Evolutionary conservation across 2,329 filamentous ascomycete species (phyloP), one percentile per base, ranked within the genome.

Genomic region (Neocatenulostroma microsporum): DNA sequence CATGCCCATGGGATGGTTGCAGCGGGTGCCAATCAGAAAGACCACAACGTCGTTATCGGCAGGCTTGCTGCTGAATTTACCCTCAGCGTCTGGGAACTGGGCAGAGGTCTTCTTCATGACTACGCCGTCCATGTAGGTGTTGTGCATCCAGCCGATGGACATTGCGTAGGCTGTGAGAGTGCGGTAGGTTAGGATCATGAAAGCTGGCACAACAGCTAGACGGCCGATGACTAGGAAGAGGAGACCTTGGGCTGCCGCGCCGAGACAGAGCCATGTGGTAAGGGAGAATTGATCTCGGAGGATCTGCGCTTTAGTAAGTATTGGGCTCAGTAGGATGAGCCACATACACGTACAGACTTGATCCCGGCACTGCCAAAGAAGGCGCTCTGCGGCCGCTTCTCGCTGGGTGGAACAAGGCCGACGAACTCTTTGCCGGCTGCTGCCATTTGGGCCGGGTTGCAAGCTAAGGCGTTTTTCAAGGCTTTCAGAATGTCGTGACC

Each of bases 241-340:
- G n/a, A n/a, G n/a, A n/a, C n/a, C n/a, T 51, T 69, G 64, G 7
- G 62, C 36, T 14, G 58, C 39, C 20, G 60, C 61, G 23, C 66
- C 63, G 11, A 67, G 17, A 18, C 62, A 44, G 14, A 68, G 57
- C 62, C 62, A 66, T 12, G 62, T 64, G 10, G 58, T 48, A 39
- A 67, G 49, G 15, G 53, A 50, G 42, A 67, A 55, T 34, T 57
- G 58, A 38, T 62, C 54, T 13, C 62, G 59, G 15, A 63, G 45
- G 18, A 60, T 23, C 49, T 55, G 40, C n/a, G n/a, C n/a, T n/a
- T n/a, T n/a, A n/a, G n/a, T n/a, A n/a, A n/a, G n/a, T n/a, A n/a
- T n/a, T n/a, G n/a, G n/a, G n/a, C n/a, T n/a, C n/a, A n/a, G n/a
- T n/a, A n/a, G n/a, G n/a, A n/a, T n/a, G n/a, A n/a, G n/a, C n/a